These are phyloP conservation scores for Babesia caballi DNA, from an alignment of 169 alveolate genomes.

Conservation along the genomic window DNA sequence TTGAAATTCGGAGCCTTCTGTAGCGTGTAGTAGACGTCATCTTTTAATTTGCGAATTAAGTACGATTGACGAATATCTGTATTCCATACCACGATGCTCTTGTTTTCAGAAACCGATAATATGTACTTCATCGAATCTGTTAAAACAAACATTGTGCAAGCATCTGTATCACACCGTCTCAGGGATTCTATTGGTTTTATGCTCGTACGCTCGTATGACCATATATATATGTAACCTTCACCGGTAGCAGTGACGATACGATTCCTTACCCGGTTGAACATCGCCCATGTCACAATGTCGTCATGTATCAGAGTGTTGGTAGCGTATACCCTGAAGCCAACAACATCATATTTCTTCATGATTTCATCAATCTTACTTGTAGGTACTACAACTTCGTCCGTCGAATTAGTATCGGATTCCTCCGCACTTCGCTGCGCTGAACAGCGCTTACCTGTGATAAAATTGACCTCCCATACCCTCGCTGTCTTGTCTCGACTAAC, in stretches of 20 bases:
- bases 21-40: slow-evolving; percentile 93
- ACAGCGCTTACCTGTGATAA: slow-evolving; percentile 87
- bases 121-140: slow-evolving; percentile 84
- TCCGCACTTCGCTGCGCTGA: slow-evolving; percentile 48
- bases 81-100: slow-evolving; percentile 93
- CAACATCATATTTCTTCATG: slow-evolving; percentile 29
- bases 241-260: slow-evolving; percentile 92
- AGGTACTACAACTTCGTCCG: no score
- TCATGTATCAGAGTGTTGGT: slow-evolving; percentile 88
- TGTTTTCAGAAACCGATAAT: slow-evolving; percentile 92
- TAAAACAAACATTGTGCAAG: slow-evolving; percentile 88
- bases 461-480: slow-evolving; percentile 93
- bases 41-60: slow-evolving; percentile 88
- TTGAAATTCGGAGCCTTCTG: slow-evolving; percentile 82
- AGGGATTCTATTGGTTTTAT: slow-evolving; percentile 91
- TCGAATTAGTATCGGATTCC: background rate
- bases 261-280: slow-evolving; percentile 87
- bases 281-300: slow-evolving; percentile 95
- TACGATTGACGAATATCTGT: no score
- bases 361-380: no score
- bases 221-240: slow-evolving; percentile 89
- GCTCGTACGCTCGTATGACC: slow-evolving; percentile 94
- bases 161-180: slow-evolving; percentile 92
- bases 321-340: no score
- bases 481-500: slow-evolving; percentile 93